These are phyloP conservation scores for Ustilago xerochloae DNA, from an alignment of 1,284 basidiomycete genomes.

Conservation along the genomic window DNA sequence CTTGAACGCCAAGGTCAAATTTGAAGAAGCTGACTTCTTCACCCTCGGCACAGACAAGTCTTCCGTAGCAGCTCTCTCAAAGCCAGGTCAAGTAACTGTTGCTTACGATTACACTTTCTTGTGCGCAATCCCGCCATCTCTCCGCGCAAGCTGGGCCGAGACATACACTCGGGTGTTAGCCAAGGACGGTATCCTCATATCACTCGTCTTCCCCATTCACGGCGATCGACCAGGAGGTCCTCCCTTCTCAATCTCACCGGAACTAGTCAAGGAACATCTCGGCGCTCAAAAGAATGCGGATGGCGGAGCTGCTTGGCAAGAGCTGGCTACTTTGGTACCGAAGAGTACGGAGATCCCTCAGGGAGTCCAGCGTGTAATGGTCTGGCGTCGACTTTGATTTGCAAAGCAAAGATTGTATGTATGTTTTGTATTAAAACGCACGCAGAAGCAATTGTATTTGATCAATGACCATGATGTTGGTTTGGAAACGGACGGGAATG, in stretches of 20 bases:
- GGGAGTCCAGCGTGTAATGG: constrained; percentile 49
- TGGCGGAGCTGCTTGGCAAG: constrained; percentile 31
- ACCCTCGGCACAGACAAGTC: constrained; percentile 26
- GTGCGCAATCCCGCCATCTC: constrained; percentile 53
- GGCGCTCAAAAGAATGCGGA: constrained; percentile 20
- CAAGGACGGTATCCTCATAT: constrained; percentile 45
- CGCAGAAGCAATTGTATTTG: neutral
- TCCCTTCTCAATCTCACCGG: constrained; percentile 47
- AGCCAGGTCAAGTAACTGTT: constrained; percentile 19
- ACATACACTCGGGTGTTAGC: constrained; percentile 49
- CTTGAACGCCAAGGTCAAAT: constrained; percentile 18
- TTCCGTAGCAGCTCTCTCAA: constrained; percentile 14
- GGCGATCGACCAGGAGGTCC: constrained; percentile 54
- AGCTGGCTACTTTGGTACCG: constrained; percentile 40
- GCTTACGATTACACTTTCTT: constrained; percentile 62
- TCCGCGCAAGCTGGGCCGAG: constrained; percentile 46
- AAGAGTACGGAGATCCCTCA: constrained; percentile 34
- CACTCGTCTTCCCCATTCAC: constrained; percentile 55
- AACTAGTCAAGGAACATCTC: constrained; percentile 40
- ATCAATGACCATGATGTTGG: neutral
- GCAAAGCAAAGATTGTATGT: neutral
- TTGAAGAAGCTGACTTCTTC: constrained; percentile 53
- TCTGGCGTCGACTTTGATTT: constrained; percentile 42
- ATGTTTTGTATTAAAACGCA: neutral
- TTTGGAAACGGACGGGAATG: no score